phyloP scores from a whole-genome alignment of 345 rosid genomes.

The Microthlaspi erraticum region DNA sequence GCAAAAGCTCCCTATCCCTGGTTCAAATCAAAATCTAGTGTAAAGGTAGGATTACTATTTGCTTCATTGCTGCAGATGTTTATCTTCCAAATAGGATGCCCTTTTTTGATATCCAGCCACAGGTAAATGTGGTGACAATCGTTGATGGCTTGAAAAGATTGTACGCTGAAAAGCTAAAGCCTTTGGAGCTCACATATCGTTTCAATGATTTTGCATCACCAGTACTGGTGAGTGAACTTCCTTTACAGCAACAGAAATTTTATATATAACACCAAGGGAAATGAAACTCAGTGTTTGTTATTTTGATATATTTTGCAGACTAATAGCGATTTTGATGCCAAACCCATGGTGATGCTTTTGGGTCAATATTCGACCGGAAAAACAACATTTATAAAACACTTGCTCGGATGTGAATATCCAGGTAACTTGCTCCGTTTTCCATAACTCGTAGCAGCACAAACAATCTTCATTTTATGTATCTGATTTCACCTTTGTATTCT shows the following conservation, averaged over 20 bases:
- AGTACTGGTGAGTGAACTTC: slow-evolving; percentile 60
- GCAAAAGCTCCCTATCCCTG: slow-evolving; percentile 59
- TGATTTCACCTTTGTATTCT: slow-evolving; percentile 24
- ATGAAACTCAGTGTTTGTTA: background rate
- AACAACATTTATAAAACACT: slow-evolving; percentile 91
- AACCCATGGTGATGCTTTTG: slow-evolving; percentile 95
- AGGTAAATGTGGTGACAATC: slow-evolving; percentile 75
- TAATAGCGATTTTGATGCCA: slow-evolving; percentile 91
- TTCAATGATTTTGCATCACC: slow-evolving; percentile 95
- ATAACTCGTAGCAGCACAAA: background rate
- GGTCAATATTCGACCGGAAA: slow-evolving; percentile 98
- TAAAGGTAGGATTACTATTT: slow-evolving; percentile 52
- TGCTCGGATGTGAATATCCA: slow-evolving; percentile 81
- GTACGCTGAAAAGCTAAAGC: slow-evolving; percentile 86
- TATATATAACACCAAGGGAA: background rate
- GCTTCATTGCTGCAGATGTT: background rate
- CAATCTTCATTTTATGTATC: background rate
- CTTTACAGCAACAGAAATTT: background rate
- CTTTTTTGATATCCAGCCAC: slow-evolving; percentile 50
- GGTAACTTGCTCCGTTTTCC: slow-evolving; percentile 49
- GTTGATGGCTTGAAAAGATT: slow-evolving; percentile 87
- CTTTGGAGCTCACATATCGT: slow-evolving; percentile 78
- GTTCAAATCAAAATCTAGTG: slow-evolving; percentile 63
- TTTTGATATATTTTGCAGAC: slow-evolving; percentile 54
- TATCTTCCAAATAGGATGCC: background rate